Evolutionary conservation across 257 asterid genomes (phyloP).

Genomic region (Solanum tarijense): DNA sequence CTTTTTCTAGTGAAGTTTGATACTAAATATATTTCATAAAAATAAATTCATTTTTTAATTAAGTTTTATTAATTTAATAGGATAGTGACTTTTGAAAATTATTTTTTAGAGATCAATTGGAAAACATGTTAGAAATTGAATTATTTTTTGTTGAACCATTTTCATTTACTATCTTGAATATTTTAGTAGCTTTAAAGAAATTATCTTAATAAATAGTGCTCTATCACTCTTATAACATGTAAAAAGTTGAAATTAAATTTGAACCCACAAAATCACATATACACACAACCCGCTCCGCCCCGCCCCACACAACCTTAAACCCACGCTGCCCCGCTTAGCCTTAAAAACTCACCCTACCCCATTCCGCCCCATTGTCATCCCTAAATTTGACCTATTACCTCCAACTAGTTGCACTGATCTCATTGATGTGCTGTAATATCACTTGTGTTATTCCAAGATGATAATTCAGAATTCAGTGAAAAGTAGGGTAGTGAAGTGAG

Average conservation of each 20-base stretch:
- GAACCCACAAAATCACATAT: background rate
- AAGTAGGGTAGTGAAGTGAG: background rate
- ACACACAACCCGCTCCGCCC: fast-evolving
- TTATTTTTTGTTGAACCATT: background rate
- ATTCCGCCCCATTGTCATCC: too few relatives aligned
- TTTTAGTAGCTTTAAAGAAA: background rate
- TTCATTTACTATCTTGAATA: background rate
- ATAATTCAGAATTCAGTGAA: background rate
- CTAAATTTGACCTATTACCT: background rate
- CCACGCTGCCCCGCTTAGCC: too few relatives aligned
- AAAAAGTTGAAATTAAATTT: too few relatives aligned
- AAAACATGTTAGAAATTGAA: background rate
- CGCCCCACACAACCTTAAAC: too few relatives aligned
- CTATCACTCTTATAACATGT: too few relatives aligned
- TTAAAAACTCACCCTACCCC: too few relatives aligned
- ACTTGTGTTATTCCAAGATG: background rate
- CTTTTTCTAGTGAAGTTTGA: background rate
- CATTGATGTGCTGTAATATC: background rate
- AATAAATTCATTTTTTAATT: too few relatives aligned
- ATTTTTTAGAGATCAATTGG: background rate
- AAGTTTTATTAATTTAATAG: background rate
- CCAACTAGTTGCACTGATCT: background rate
- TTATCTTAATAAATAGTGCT: too few relatives aligned
- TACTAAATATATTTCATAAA: background rate
- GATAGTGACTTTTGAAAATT: background rate